Conservation (phyloP, 352 stramenopile species). For the Phytopythium sindhum region DNA sequence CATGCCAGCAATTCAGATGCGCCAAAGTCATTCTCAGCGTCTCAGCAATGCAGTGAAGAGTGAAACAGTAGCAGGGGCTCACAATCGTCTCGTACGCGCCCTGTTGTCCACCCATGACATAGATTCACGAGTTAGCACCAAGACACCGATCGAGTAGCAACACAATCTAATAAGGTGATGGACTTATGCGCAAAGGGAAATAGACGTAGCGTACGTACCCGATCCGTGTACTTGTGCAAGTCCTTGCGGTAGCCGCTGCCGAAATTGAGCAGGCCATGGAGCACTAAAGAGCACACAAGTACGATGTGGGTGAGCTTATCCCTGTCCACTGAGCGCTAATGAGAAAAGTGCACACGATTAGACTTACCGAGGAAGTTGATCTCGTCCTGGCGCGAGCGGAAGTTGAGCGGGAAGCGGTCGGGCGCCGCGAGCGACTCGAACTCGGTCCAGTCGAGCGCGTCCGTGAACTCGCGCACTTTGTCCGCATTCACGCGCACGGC, state of each 20-base stretch:
- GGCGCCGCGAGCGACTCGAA: constrained; percentile 42
- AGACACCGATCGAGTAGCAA: not conserved
- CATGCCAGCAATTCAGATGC: not conserved
- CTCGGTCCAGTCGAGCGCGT: constrained; percentile 47
- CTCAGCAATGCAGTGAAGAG: too few species aligned
- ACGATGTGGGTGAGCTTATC: not conserved
- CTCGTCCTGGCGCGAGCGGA: constrained; percentile 66
- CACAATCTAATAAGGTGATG: too few species aligned
- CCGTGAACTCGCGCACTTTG: constrained; percentile 44
- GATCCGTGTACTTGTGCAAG: constrained; percentile 65
- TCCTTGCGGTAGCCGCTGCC: constrained; percentile 78
- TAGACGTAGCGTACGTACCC: constrained; percentile 19
- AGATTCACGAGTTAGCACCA: not conserved
- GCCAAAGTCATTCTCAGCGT: too few species aligned
- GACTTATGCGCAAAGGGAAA: not conserved
- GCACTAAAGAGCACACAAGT: constrained; percentile 18
- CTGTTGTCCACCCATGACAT: constrained; percentile 13
- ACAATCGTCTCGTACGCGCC: constrained; percentile 79
- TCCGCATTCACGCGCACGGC: constrained; percentile 48
- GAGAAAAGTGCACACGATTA: too few species aligned
- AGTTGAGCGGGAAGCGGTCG: constrained; percentile 73
- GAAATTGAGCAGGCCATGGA: constrained; percentile 78
- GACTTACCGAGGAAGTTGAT: constrained; percentile 73
- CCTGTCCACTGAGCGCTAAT: too few species aligned
- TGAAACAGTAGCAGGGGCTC: not conserved